phyloP scores from a whole-genome alignment of 1,284 basidiomycete species.

The Ustilago hordei region DNA sequence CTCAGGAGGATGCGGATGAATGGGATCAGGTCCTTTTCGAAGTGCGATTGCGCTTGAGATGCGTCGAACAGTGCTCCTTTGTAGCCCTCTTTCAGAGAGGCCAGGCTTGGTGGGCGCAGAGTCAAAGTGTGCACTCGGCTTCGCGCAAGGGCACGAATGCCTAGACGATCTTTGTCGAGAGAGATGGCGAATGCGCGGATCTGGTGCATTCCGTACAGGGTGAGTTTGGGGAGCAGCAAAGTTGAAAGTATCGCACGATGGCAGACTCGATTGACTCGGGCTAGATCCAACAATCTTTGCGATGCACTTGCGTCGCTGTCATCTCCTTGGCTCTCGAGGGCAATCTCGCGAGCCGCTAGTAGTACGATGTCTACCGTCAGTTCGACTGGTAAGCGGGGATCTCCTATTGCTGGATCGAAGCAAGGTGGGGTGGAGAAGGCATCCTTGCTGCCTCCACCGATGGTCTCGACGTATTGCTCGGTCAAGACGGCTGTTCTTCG shows the following conservation, averaged over 20 bases:
- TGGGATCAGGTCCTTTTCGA: slow-evolving; percentile 20
- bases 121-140: slow-evolving; percentile 13
- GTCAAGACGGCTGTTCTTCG: slow-evolving; percentile 24
- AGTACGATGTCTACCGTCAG: slow-evolving; percentile 37
- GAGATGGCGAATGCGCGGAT: slow-evolving; percentile 24
- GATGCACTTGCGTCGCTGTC: neutral
- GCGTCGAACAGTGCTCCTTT: slow-evolving; percentile 43
- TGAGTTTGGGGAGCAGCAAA: slow-evolving; percentile 15
- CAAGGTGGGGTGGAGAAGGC: neutral
- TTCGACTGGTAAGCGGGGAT: slow-evolving; percentile 32
- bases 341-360: slow-evolving; percentile 16
- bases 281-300: slow-evolving; percentile 22
- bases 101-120: slow-evolving; percentile 11
- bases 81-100: slow-evolving; percentile 3
- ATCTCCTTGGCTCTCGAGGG: neutral
- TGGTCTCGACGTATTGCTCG: slow-evolving; percentile 45
- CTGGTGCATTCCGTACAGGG: slow-evolving; percentile 23
- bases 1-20: slow-evolving; percentile 22
- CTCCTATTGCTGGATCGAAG: neutral
- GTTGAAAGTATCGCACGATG: slow-evolving; percentile 21
- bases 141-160: slow-evolving; percentile 13
- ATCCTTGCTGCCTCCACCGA: slow-evolving; percentile 26
- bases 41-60: slow-evolving; percentile 34
- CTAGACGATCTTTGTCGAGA: slow-evolving; percentile 25
- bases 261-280: slow-evolving; percentile 24